Evolutionary conservation across 164 flowering plant species (phyloP).

Genomic region (Liriodendron chinense): DNA sequence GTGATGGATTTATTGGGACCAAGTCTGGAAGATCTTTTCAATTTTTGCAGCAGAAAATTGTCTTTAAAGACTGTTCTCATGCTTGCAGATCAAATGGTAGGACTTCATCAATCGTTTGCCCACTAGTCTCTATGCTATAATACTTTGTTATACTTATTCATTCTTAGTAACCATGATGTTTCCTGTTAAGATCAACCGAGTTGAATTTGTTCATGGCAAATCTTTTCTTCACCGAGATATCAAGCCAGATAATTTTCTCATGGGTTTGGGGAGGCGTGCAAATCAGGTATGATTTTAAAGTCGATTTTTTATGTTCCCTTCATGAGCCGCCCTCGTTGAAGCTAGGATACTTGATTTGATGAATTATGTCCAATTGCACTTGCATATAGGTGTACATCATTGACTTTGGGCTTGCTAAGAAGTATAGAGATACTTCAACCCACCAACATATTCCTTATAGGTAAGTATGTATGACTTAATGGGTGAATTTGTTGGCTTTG

Average conservation of each 20-base stretch:
- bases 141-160: neutral
- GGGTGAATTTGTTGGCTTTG: too few species aligned
- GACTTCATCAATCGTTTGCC: neutral
- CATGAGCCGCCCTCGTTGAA: neutral
- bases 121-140: neutral
- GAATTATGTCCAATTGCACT: constrained; percentile 7
- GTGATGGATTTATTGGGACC: constrained; percentile 96
- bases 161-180: neutral
- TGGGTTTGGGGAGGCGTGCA: constrained; percentile 90
- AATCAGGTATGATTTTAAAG: constrained; percentile 53
- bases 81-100: constrained; percentile 96
- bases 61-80: constrained; percentile 85
- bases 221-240: constrained; percentile 83
- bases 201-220: constrained; percentile 77
- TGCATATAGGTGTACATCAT: constrained; percentile 46
- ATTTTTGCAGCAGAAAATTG: constrained; percentile 81
- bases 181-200: constrained; percentile 66
- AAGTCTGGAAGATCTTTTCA: constrained; percentile 92
- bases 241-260: constrained; percentile 90
- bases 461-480: constrained; percentile 24
- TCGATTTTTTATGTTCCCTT: neutral
- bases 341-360: constrained; percentile 1
- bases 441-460: constrained; percentile 83
- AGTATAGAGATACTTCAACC: constrained; percentile 57
- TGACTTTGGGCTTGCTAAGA: constrained; percentile 67